Conservation (phyloP, 2,329 filamentous ascomycete species). For the Aureobasidium sp. region DNA sequence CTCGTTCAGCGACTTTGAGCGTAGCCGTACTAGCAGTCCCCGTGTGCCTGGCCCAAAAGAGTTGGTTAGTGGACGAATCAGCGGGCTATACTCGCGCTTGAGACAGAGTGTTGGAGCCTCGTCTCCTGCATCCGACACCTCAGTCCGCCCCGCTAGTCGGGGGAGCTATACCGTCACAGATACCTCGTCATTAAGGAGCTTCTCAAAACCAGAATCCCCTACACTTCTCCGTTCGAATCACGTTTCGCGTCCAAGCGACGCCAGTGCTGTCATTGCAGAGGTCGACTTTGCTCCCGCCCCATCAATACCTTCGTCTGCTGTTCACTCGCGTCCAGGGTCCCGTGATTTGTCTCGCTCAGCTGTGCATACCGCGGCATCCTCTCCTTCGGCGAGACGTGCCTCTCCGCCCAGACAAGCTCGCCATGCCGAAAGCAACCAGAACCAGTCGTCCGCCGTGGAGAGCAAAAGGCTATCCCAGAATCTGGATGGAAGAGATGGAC, state of each 20-base stretch:
- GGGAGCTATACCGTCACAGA: constrained; percentile 24
- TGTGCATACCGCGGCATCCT: constrained; percentile 8
- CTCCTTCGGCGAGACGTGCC: constrained; percentile 3
- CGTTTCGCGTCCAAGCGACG: neutral
- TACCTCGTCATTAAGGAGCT: constrained; percentile 23
- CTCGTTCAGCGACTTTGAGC: constrained; percentile 90
- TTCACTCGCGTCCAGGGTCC: constrained; percentile 13
- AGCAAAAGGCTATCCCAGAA: constrained; percentile 4
- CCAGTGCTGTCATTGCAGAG: neutral
- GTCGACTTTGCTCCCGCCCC: neutral
- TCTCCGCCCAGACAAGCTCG: neutral
- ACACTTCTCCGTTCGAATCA: constrained; percentile 10
- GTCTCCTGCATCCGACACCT: constrained; percentile 41
- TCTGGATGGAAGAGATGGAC: neutral
- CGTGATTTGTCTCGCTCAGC: constrained; percentile 11
- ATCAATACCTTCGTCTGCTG: constrained; percentile 5
- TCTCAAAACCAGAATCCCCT: constrained; percentile 7
- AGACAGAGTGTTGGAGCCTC: constrained; percentile 37
- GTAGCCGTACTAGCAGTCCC: constrained; percentile 44
- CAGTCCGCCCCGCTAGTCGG: constrained; percentile 59
- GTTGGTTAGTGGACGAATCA: constrained; percentile 47
- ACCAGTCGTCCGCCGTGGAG: neutral
- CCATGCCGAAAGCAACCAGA: neutral
- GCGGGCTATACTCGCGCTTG: constrained; percentile 80
- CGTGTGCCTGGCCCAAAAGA: constrained; percentile 28